Evolutionary conservation across 768 basidiomycete species (phyloP), one percentile per base, ranked within the genome.

Genomic region (Tricholoma saponaceum): DNA sequence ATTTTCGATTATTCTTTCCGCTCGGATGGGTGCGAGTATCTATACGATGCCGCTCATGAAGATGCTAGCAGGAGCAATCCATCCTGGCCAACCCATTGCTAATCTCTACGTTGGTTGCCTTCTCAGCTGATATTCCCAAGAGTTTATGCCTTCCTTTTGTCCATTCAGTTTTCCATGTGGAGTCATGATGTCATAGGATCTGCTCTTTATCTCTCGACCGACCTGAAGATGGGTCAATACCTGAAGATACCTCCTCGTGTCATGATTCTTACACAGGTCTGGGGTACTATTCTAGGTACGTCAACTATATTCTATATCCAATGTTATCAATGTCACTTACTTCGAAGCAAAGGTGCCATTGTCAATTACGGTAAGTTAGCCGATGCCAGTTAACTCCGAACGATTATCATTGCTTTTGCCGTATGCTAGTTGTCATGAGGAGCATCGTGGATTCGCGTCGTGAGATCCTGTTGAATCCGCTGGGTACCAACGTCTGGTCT

Each of bases 191-290:
- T 44, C 20, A 23, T 44, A 12, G 3, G 9, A 23, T 20, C 43
- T 4, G 43, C 12, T 23, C 18, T 44, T 7, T 13, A 22, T 12
- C 22, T 44, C 8, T 44, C 43, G 8, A 23, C 7, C 9, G 43
- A 44, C 22, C 43, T 44, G 8, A 44, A 44, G 43, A 44, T 44
- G 18, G 55, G 55, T 20, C 82, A 84, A 66, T 78, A 79, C 63
- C 66, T 74, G 1, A 87, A 87, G 68, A 79, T 89, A 43, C 85
- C 87, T 25, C 85, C 87, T 22, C 83, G 86, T 13, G 76, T 79
- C 37, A 83, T 86, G 71, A 85, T 88, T 20, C 49, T 56, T 18
- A 51, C 49, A n/a, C 55, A 56, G 32, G 47, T 56, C 12, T 56
- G 55, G 43, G 43, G 43, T 14, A 44, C 43, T 22, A 44, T 44